Conservation (phyloP, 2,329 filamentous ascomycete species). For the Ophiostoma himal-ulmi region DNA sequence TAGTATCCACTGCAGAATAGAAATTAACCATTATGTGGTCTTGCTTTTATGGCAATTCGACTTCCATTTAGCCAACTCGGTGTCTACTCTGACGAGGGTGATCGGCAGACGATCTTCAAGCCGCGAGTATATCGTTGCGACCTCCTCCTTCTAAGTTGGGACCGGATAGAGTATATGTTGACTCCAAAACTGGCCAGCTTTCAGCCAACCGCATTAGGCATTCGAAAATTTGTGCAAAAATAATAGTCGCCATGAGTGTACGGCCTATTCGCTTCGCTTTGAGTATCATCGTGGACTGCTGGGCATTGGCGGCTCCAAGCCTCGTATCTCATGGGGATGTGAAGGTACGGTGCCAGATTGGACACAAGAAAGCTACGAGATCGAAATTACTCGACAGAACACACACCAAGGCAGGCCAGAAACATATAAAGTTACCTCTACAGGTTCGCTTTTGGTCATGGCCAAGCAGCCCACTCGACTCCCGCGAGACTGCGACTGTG, state of each 20-base stretch:
- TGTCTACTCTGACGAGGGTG: background rate
- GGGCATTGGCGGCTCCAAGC: background rate
- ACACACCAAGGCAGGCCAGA: background rate
- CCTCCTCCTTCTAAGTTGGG: background rate
- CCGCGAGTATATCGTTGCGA: background rate
- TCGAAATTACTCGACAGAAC: background rate
- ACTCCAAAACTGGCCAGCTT: background rate
- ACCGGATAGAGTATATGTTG: background rate
- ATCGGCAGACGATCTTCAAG: background rate
- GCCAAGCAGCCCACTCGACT: background rate
- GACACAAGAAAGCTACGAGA: background rate
- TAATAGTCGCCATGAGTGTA: background rate
- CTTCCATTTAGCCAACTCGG: background rate
- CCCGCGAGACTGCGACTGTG: background rate
- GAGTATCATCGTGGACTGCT: background rate
- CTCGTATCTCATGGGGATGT: background rate
- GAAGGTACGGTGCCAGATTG: background rate
- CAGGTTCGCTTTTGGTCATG: background rate
- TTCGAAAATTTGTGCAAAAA: background rate
- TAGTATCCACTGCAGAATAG: background rate
- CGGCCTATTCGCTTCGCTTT: background rate
- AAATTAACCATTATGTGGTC: background rate
- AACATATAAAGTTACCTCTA: background rate
- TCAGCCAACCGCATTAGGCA: background rate
- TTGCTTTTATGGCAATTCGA: background rate